These are phyloP conservation scores for Gossypium schwendimanii DNA, from an alignment of 441 rosid species.

Conservation along the genomic window DNA sequence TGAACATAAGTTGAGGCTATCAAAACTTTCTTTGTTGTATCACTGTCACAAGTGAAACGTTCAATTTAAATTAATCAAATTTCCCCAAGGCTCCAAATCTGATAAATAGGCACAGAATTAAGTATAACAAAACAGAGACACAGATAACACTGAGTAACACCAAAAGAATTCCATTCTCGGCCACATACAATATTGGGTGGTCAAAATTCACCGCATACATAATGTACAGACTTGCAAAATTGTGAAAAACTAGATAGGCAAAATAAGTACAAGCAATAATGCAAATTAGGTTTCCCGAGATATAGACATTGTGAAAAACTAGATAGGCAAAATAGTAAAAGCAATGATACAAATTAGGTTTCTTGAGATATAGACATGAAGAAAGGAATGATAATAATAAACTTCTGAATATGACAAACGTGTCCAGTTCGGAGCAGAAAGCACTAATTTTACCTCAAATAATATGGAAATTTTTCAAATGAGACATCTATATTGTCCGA, in stretches of 20 bases:
- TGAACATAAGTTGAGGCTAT: constrained; percentile 67
- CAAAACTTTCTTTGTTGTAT: constrained; percentile 81
- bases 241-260: background rate
- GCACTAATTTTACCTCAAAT: constrained; percentile 50
- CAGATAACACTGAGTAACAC: background rate
- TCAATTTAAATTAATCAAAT: constrained; percentile 10
- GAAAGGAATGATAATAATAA: background rate
- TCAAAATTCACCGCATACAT: background rate
- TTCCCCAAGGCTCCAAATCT: background rate
- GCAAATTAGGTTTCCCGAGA: background rate
- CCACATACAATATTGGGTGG: background rate
- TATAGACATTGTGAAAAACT: background rate
- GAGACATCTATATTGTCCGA: constrained; percentile 67
- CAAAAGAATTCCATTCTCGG: background rate
- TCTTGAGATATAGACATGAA: background rate
- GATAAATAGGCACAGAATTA: background rate
- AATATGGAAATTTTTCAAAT: constrained; percentile 83
- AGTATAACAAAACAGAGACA: background rate
- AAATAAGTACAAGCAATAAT: background rate
- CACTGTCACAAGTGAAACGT: constrained; percentile 43
- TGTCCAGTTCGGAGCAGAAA: background rate
- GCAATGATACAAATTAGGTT: background rate
- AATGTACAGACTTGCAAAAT: background rate
- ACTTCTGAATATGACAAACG: background rate
- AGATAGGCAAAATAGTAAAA: background rate